Conservation (phyloP, 768 basidiomycete species). For the Kwoniella europaea region DNA sequence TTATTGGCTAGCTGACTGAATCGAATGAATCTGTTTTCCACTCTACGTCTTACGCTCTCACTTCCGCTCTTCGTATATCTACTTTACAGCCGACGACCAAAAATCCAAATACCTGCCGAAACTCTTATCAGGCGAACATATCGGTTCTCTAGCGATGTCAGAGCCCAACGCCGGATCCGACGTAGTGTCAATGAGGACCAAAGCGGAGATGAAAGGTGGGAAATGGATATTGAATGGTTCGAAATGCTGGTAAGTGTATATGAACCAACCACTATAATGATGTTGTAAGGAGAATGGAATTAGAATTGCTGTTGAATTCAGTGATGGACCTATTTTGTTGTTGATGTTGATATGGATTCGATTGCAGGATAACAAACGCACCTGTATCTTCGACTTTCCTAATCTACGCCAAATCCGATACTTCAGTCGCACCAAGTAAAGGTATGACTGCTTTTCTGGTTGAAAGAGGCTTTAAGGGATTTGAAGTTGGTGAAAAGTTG, state of each 20-base stretch:
- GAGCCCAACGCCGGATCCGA: slow-evolving; percentile 91
- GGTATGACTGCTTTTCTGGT: slow-evolving; percentile 92
- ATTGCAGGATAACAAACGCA: slow-evolving; percentile 87
- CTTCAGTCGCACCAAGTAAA: slow-evolving; percentile 71
- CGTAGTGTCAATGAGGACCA: slow-evolving; percentile 90
- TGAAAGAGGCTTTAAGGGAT: slow-evolving; percentile 66
- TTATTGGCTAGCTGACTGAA: no score
- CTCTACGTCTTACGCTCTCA: no score
- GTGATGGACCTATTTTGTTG: not conserved
- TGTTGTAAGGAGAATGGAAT: no score
- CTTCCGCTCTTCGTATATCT: no score
- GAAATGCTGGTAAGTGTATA: slow-evolving; percentile 81
- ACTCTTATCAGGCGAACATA: slow-evolving; percentile 71
- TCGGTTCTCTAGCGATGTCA: slow-evolving; percentile 93
- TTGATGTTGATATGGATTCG: not conserved
- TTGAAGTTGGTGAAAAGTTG: slow-evolving; percentile 80
- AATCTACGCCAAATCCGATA: slow-evolving; percentile 88
- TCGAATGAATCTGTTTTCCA: no score
- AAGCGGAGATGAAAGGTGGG: slow-evolving; percentile 64
- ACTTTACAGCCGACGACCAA: slow-evolving; percentile 62
- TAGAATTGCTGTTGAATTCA: no score
- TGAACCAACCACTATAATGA: not conserved
- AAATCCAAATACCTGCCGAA: slow-evolving; percentile 82
- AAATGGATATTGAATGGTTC: slow-evolving; percentile 68
- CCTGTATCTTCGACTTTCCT: slow-evolving; percentile 87